phyloP scores from a whole-genome alignment of 2,329 filamentous ascomycete genomes.

The Aspergillus cejpii region DNA sequence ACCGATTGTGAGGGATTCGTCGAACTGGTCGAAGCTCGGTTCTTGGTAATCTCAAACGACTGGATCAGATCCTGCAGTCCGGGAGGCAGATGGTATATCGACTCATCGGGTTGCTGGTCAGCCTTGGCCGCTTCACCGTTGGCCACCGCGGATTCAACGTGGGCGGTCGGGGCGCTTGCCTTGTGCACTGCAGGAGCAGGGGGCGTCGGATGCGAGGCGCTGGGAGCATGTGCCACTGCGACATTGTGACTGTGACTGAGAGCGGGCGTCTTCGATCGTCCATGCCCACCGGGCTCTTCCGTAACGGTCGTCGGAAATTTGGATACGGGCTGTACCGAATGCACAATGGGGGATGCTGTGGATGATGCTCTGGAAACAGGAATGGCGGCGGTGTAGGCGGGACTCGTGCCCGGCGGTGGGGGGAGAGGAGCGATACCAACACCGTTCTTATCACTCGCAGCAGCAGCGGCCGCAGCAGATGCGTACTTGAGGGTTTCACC shows the following conservation, averaged over 20 bases:
- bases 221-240: conserved; percentile 29
- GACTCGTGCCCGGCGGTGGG: conserved; percentile 65
- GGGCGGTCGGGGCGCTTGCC: conserved; percentile 36
- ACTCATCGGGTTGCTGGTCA: conserved; percentile 57
- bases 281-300: conserved; percentile 36
- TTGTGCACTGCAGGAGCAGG: conserved; percentile 45
- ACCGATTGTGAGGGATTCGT: conserved; percentile 58
- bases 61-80: conserved; percentile 85
- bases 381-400: conserved; percentile 47
- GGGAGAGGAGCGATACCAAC: conserved; percentile 91
- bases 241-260: conserved; percentile 43
- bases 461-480: conserved; percentile 87
- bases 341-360: conserved; percentile 51
- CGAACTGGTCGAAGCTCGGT: conserved; percentile 47
- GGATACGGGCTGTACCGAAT: conserved; percentile 45
- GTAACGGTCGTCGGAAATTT: conserved; percentile 32
- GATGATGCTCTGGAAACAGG: conserved; percentile 50
- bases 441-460: conserved; percentile 77
- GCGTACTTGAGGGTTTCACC: conserved; percentile 94
- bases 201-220: conserved; percentile 38
- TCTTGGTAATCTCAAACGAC: conserved; percentile 78
- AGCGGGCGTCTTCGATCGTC: conserved; percentile 49
- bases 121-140: conserved; percentile 49
- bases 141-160: conserved; percentile 28
- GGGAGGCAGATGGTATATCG: conserved; percentile 84